phyloP scores from a whole-genome alignment of 108 stramenopile species.

The Craspedostauros australis region DNA sequence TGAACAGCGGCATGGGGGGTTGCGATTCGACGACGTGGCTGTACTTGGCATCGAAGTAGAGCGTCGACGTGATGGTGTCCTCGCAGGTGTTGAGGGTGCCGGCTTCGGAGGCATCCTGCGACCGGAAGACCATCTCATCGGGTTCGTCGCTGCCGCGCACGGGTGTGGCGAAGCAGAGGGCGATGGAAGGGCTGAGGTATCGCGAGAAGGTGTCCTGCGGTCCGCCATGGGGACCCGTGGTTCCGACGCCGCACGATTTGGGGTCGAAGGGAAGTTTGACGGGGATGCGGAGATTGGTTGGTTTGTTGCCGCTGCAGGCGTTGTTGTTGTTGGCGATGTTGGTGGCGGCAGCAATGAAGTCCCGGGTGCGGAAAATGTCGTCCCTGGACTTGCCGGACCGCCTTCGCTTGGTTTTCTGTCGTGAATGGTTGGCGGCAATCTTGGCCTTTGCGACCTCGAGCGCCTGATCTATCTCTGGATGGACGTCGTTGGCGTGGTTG shows the following conservation, averaged over 20 bases:
- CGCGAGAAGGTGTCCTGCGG: constrained; percentile 20
- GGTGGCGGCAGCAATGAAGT: no score
- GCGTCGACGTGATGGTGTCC: constrained; percentile 52
- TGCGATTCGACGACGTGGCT: constrained; percentile 44
- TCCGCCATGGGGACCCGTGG: no score
- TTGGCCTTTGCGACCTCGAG: no score
- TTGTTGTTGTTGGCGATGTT: no score
- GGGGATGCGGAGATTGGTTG: no score
- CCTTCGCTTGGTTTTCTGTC: constrained; percentile 16
- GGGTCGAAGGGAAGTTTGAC: no score
- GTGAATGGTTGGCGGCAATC: constrained; percentile 21
- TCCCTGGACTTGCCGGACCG: constrained; percentile 18
- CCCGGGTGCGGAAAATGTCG: constrained; percentile 28
- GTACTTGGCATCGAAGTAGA: constrained; percentile 58
- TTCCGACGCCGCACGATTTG: no score
- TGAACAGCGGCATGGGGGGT: constrained; percentile 57
- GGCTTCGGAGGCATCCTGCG: constrained; percentile 15
- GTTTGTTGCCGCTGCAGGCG: no score
- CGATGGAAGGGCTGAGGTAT: constrained; percentile 26
- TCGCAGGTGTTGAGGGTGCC: constrained; percentile 40
- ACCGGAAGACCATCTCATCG: constrained; percentile 16
- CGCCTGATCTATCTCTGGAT: no score
- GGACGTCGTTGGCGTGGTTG: no score
- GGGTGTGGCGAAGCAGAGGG: constrained; percentile 61
- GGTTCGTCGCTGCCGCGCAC: constrained; percentile 34